Conservation (phyloP, 805 yeast species). For the Saccharomycopsis sp. region DNA sequence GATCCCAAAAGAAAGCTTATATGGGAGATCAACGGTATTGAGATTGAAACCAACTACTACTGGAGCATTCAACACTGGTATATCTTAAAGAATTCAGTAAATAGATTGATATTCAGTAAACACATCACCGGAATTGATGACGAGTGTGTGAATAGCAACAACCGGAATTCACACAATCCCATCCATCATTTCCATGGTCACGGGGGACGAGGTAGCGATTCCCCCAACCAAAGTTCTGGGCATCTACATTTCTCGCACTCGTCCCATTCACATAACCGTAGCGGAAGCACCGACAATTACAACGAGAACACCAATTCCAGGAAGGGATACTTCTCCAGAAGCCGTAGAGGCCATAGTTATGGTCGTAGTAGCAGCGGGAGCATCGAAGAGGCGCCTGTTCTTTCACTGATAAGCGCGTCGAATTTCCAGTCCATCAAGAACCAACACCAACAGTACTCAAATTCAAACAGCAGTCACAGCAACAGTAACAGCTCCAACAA, state of each 20-base stretch:
- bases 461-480: background rate
- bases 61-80: constrained; percentile 13
- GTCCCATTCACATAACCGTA: background rate
- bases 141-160: background rate
- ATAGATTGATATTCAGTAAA: constrained; percentile 3
- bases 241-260: background rate
- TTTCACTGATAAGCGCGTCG: background rate
- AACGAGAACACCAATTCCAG: background rate
- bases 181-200: background rate
- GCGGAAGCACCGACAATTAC: background rate
- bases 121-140: constrained; percentile 1
- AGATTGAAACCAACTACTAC: constrained; percentile 5
- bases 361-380: background rate
- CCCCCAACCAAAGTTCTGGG: background rate
- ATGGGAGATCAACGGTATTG: constrained; percentile 10
- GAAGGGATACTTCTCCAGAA: background rate
- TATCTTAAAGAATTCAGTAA: constrained; percentile 1
- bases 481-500: background rate
- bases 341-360: background rate
- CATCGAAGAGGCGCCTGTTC: background rate
- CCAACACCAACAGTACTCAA: background rate
- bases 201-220: background rate
- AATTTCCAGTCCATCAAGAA: background rate
- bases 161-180: background rate
- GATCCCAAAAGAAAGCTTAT: background rate